phyloP scores from a whole-genome alignment of 2,329 filamentous ascomycete genomes.

The Fusarium bactridioides region DNA sequence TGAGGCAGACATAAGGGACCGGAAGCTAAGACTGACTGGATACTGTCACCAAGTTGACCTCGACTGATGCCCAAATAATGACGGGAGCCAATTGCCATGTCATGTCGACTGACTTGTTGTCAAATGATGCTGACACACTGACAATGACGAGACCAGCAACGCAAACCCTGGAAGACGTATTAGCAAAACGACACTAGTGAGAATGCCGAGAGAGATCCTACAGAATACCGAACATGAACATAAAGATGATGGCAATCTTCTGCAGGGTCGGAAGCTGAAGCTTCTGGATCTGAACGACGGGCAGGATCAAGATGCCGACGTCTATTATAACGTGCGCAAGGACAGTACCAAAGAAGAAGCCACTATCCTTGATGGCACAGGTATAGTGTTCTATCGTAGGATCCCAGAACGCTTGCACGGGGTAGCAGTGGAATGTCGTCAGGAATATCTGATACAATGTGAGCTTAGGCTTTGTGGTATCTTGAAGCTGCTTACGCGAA shows the following conservation, averaged over 20 bases:
- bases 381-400: constrained; percentile 1
- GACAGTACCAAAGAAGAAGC: constrained; percentile 30
- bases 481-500: constrained; percentile 24
- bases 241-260: constrained; percentile 34
- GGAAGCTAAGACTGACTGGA: constrained; percentile 6
- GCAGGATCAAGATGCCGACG: constrained; percentile 41
- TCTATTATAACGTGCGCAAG: constrained; percentile 43
- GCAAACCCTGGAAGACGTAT: constrained; percentile 18
- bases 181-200: rapidly evolving
- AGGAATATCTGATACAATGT: neutral
- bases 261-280: constrained; percentile 38
- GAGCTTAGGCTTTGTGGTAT: neutral
- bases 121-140: constrained; percentile 13
- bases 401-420: constrained; percentile 30
- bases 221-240: constrained; percentile 44
- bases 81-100: constrained; percentile 29
- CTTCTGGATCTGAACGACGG: constrained; percentile 41
- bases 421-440: constrained; percentile 28
- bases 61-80: constrained; percentile 35
- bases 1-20: rapidly evolving
- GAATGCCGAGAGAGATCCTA: neutral
- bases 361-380: constrained; percentile 39
- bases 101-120: constrained; percentile 28
- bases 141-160: constrained; percentile 31
- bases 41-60: constrained; percentile 35